These are phyloP conservation scores for Cytauxzoon felis DNA, from an alignment of 169 alveolate species.

Conservation along the genomic window DNA sequence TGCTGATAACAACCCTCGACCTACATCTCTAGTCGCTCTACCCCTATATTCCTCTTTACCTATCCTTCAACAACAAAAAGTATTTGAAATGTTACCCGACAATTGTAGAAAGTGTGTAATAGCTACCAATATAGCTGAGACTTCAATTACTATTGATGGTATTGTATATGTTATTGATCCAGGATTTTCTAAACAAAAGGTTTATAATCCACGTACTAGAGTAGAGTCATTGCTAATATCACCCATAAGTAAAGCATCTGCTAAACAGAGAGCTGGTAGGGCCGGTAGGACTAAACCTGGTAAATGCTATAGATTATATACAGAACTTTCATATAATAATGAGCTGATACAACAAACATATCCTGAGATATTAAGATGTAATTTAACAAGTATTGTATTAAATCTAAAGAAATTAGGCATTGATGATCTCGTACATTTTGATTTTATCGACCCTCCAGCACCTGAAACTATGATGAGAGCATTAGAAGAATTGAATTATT, in stretches of 20 bases:
- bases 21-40: conserved; percentile 53
- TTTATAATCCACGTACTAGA: conserved; percentile 97
- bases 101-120: conserved; percentile 92
- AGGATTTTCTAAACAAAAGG: conserved; percentile 98
- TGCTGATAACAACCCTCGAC: neutral
- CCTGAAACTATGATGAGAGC: conserved; percentile 98
- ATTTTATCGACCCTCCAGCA: conserved; percentile 99
- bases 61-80: conserved; percentile 91
- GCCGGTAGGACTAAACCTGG: conserved; percentile 99
- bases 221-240: conserved; percentile 95
- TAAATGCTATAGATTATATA: conserved; percentile 96
- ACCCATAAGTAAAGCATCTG: conserved; percentile 97
- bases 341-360: conserved; percentile 92
- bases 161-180: conserved; percentile 99
- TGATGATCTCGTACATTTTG: conserved; percentile 96
- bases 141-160: conserved; percentile 99
- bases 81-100: conserved; percentile 95
- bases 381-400: conserved; percentile 92
- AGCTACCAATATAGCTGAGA: conserved; percentile 99
- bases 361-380: conserved; percentile 98
- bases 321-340: conserved; percentile 90
- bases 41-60: conserved; percentile 97
- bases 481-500: conserved; percentile 89
- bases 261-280: conserved; percentile 98
- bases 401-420: conserved; percentile 94